Conservation (phyloP, 192 early-diverging fungal genomes). For the Backusella psychrophila region DNA sequence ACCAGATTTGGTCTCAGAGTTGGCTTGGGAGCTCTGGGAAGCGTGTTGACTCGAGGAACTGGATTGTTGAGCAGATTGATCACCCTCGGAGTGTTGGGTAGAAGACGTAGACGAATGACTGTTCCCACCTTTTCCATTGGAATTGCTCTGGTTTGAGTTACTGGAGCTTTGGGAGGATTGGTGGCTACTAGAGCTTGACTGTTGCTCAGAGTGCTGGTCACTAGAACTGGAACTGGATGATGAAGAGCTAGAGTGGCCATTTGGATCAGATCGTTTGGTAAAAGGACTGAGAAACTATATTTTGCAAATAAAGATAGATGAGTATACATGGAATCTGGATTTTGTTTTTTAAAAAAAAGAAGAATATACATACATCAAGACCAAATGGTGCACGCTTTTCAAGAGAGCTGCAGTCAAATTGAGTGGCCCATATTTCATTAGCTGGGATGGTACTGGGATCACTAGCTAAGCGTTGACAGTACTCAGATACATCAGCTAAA, state of each 20-base stretch:
- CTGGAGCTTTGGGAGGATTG: not conserved
- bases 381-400: not conserved
- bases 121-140: too few species aligned
- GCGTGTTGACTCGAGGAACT: too few species aligned
- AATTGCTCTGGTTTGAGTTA: too few species aligned
- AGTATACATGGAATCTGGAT: not conserved
- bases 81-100: too few species aligned
- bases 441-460: not conserved
- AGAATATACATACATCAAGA: not conserved
- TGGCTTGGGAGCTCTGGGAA: not conserved
- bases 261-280: not conserved
- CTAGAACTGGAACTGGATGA: not conserved
- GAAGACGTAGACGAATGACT: too few species aligned
- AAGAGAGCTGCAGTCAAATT: not conserved
- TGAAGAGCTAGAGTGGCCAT: not conserved
- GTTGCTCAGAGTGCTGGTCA: not conserved
- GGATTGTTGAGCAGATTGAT: too few species aligned
- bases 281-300: not conserved
- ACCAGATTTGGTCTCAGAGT: not conserved
- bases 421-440: not conserved
- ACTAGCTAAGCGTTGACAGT: not conserved
- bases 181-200: not conserved
- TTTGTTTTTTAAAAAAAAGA: not conserved
- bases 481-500: not conserved
- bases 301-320: not conserved